A percentile compares a stretch with the other conserved stretches of the same genome.
These are phyloP conservation scores for Linaria vulgaris DNA, from an alignment of 257 asterid species.

Conservation along the genomic window DNA sequence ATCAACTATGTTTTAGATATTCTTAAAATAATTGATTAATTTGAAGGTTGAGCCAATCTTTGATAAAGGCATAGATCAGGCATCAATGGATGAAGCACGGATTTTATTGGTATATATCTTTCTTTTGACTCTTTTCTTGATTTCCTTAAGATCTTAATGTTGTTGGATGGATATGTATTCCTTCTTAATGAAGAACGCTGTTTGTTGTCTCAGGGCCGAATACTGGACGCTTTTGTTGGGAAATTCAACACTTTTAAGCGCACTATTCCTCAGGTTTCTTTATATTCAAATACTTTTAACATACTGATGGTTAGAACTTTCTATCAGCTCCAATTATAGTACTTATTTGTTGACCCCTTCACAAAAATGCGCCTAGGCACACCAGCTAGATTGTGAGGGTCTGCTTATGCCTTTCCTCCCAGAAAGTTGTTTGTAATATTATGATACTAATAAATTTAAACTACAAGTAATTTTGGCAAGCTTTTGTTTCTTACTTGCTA, in stretches of 20 bases:
- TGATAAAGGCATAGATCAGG: constrained; percentile 94
- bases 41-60: constrained; percentile 93
- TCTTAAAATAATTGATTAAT: constrained; percentile 20
- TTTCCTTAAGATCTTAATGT: constrained; percentile 10
- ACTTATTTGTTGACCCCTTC: not conserved
- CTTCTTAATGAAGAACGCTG: constrained; percentile 22
- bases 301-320: constrained; percentile 13
- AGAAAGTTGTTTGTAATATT: not conserved
- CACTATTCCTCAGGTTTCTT: constrained; percentile 91
- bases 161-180: not conserved
- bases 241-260: constrained; percentile 96
- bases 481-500: not conserved
- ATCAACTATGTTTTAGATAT: not conserved
- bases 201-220: constrained; percentile 70
- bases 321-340: not conserved
- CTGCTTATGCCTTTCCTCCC: not conserved
- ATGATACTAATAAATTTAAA: too few species aligned
- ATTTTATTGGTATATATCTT: constrained; percentile 62
- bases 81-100: constrained; percentile 96
- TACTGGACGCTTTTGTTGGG: constrained; percentile 98
- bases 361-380: not conserved
- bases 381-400: not conserved
- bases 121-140: constrained; percentile 17
- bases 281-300: constrained; percentile 19
- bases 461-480: not conserved